Conservation (phyloP, 768 basidiomycete species). For the Cystoderma amianthinum region DNA sequence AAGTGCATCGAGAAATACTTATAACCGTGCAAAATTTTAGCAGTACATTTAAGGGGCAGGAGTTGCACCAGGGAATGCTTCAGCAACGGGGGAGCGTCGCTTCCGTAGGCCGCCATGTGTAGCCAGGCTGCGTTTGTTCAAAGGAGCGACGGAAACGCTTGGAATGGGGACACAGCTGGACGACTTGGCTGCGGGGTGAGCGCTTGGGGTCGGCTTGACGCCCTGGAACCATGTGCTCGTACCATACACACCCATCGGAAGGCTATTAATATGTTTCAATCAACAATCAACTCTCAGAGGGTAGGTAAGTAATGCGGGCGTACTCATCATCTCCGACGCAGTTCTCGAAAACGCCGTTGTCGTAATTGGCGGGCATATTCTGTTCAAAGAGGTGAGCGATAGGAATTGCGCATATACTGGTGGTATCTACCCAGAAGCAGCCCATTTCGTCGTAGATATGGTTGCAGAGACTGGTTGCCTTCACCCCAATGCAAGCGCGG, state of each 20-base stretch:
- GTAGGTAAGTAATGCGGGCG: too few relatives aligned
- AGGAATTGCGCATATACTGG: too few relatives aligned
- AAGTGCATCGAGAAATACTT: too few relatives aligned
- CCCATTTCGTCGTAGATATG: conserved; percentile 76
- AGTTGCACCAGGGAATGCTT: conserved; percentile 14
- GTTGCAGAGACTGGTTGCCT: conserved; percentile 56
- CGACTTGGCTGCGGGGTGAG: conserved; percentile 54
- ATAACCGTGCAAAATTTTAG: too few relatives aligned
- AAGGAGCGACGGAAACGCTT: conserved; percentile 21
- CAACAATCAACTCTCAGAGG: too few relatives aligned
- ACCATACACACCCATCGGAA: conserved; percentile 68
- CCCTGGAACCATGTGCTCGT: conserved; percentile 69
- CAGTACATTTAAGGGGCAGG: conserved; percentile 10
- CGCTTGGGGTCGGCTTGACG: conserved; percentile 43
- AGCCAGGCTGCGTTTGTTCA: conserved; percentile 8
- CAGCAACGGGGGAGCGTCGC: conserved; percentile 7
- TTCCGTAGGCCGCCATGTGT: conserved; percentile 5
- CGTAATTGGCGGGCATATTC: conserved; percentile 72
- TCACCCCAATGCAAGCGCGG: conserved; percentile 60
- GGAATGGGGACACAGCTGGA: conserved; percentile 51
- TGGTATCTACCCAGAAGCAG: conserved; percentile 34
- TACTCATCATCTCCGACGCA: conserved; percentile 57
- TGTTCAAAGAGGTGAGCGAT: conserved; percentile 21
- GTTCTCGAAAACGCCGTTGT: conserved; percentile 52
- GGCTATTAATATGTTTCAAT: conserved; percentile 13